Evolutionary conservation across 441 rosid genomes (phyloP), one percentile per base, ranked within the genome.

Genomic region (Populus trichocarpa): DNA sequence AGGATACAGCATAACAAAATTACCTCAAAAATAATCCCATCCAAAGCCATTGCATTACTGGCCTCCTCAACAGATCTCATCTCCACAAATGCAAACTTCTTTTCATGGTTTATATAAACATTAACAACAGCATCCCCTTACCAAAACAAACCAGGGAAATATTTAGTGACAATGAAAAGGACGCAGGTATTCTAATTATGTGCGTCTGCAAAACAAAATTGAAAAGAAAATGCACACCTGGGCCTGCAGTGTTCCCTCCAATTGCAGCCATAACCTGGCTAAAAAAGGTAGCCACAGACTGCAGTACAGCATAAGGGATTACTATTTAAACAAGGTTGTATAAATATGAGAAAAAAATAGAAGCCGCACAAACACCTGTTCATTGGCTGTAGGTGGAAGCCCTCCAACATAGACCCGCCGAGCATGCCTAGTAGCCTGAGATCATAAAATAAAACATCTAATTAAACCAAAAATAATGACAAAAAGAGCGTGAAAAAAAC

Each of bases 1-100:
- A 13, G 16, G 59, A 64, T 30, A 61, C 73, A 5, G 25, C 69
- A 57, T 32, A 42, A 53, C 42, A 10, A 59, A 80, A 64, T 4
- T 87, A 92, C 99, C 97, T 96, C 98, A 81, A 96, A 96, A 73
- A 93, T 93, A 76, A 96, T 92, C 69, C 99, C 98, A 84, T 96
- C 98, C 80, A 96, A 85, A 69, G 98, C 94, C 99, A 96, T 96
- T 8, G 98, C 98, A 85, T 96, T 94, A 80, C 99, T 96, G 50
- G 99, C 99, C 88, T 96, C 99, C 86, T 96, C 98, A 77, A 96
- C 99, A 77, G 99, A 96, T 82, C 98, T 88, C 99, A 96, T 96
- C 86, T 96, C 98, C 79, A 96, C 99, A 88, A 96, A 96, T 67
- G 98, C 99, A 81, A 94, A 96, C 88, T 96, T 96, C 91, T 94